Percentiles rank a stretch among this genome's conserved stretches.
Conservation (phyloP, 225 moss, liverwort and hornwort species). For the Lunularia cruciata region DNA sequence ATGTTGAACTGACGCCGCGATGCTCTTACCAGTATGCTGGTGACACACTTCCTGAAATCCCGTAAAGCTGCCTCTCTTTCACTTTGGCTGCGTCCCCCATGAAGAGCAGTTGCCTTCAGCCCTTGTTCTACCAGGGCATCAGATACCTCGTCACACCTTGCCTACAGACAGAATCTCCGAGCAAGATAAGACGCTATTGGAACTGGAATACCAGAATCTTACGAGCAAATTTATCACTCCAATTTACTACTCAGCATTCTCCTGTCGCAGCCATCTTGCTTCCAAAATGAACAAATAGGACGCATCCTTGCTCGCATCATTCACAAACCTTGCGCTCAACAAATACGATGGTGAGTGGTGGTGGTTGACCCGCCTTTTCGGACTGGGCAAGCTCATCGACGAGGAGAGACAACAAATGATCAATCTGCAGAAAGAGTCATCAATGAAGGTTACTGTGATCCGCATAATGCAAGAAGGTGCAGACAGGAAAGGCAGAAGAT, state of each 20-base stretch:
- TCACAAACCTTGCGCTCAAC: constrained; percentile 87
- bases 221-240: too few species aligned
- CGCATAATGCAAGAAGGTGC: too few species aligned
- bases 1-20: too few species aligned
- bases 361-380: constrained; percentile 68
- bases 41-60: constrained; percentile 87
- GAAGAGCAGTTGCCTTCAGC: constrained; percentile 86
- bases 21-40: constrained; percentile 68
- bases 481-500: too few species aligned
- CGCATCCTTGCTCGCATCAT: too few species aligned
- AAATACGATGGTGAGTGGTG: constrained; percentile 87
- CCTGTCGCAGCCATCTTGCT: too few species aligned
- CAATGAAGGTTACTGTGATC: too few species aligned
- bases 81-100: constrained; percentile 89
- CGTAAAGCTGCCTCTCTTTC: constrained; percentile 94
- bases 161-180: constrained; percentile 20
- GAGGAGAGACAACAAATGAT: constrained; percentile 71
- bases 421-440: constrained; percentile 44
- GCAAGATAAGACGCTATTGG: not conserved
- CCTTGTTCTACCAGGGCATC: constrained; percentile 94
- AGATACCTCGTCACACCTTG: constrained; percentile 93
- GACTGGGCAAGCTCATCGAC: constrained; percentile 89
- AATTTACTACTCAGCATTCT: too few species aligned
- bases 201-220: too few species aligned
- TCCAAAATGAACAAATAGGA: too few species aligned